These are phyloP conservation scores for Crithidia thermophila DNA, from an alignment of 208 protist genomes.

Conservation along the genomic window DNA sequence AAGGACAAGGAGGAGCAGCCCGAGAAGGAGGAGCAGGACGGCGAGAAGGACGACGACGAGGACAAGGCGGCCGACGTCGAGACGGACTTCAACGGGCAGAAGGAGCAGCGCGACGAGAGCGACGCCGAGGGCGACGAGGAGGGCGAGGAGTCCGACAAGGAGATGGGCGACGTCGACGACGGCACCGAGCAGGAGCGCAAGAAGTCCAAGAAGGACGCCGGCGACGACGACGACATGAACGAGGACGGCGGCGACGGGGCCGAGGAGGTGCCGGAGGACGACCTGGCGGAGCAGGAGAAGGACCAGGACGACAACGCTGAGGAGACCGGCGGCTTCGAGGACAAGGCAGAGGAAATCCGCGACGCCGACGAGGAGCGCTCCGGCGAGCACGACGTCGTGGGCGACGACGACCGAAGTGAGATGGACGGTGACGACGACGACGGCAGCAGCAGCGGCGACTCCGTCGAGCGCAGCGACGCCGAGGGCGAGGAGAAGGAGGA, in stretches of 20 bases:
- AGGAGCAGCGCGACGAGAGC: conserved; percentile 77
- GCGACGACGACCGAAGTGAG: conserved; percentile 55
- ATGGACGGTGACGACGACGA: conserved; percentile 44
- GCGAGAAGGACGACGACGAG: conserved; percentile 84
- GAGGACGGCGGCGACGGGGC: conserved; percentile 74
- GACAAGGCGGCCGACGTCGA: conserved; percentile 91
- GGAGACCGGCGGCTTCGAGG: conserved; percentile 85
- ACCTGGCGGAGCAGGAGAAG: conserved; percentile 57
- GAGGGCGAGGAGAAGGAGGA: conserved; percentile 72
- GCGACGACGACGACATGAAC: conserved; percentile 72
- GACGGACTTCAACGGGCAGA: conserved; percentile 84
- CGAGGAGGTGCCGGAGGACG: conserved; percentile 86
- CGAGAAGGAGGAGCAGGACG: conserved; percentile 64
- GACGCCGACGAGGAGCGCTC: conserved; percentile 73
- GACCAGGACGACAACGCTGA: conserved; percentile 59
- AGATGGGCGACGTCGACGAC: conserved; percentile 89
- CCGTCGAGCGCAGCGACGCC: conserved; percentile 55
- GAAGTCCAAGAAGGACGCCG: conserved; percentile 73
- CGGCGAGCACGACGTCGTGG: conserved; percentile 75
- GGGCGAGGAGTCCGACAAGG: conserved; percentile 69
- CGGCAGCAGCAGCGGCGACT: conserved; percentile 34
- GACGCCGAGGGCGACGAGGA: conserved; percentile 81
- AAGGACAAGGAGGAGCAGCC: conserved; percentile 92
- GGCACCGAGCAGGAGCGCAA: conserved; percentile 88
- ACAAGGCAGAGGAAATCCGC: conserved; percentile 83